Evolutionary conservation across 768 basidiomycete species (phyloP), one percentile per base, ranked within the genome.

Genomic region (Postia placenta): DNA sequence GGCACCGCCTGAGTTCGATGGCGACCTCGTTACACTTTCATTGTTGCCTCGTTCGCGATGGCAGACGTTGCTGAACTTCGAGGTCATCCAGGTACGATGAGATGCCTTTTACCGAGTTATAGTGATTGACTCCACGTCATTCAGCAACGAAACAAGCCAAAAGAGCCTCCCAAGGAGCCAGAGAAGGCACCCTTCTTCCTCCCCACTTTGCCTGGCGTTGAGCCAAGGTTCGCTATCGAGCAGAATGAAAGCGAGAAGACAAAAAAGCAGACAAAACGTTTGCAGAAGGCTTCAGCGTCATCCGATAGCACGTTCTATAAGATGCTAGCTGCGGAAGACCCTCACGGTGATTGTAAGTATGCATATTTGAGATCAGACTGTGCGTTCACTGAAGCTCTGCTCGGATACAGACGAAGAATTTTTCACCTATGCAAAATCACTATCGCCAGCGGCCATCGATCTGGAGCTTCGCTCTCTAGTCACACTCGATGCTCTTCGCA

Each of bases 121-220:
- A n/a, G 5, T 36, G 33, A 20, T 45, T 40, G 5, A 41, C 14
- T 33, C 23, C 7, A 17, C 39, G 39, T 35, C 35, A 14, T 40
- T 33, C 15, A 95, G 87, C 86, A 88, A 77, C 84, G 96, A 47
- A 98, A 98, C 65, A 96, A 94, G 72, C 93, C 96, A 11, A 92
- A 87, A 66, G 94, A 96, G 54, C 81, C 93, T 0, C 92, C 93
- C 5, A 97, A 98, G 67, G 87, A 85, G 22, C 91, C 92, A 11
- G 95, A 97, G 68, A 80, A 91, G 51, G 95, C 93, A 1, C 96
- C 96, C 0, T 99, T 99, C 74, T 99, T 98, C 74, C 72, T 99
- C 14, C 96, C 95, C 19, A 92, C 93, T 1, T 68, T 97, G 11
- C 85, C 88, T 3, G 95, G 93, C 11, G 79, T 92, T 11, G 91